Percentiles rank a stretch among this genome's conserved stretches.
Evolutionary conservation across 2,329 filamentous ascomycete genomes (phyloP).

Genomic region (Ceratocystis papillata): DNA sequence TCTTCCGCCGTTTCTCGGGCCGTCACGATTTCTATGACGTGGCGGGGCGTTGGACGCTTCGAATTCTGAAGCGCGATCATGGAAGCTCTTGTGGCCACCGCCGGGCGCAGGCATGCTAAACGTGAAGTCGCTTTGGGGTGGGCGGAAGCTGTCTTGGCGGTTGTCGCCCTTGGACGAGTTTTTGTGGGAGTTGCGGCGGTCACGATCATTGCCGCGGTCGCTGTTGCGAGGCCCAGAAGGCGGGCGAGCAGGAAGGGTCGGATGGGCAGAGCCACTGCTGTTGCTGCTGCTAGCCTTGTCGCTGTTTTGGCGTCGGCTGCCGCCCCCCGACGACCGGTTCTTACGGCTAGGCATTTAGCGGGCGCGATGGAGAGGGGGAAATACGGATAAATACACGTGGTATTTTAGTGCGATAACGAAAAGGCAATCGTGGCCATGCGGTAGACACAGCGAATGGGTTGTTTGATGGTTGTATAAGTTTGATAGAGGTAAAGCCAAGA

Average conservation of each 20-base stretch:
- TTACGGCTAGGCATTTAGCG: not conserved
- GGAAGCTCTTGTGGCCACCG: constrained; percentile 30
- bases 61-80: constrained; percentile 25
- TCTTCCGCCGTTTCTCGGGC: constrained; percentile 13
- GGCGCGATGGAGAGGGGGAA: not conserved
- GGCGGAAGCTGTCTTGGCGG: constrained; percentile 27
- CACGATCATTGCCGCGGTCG: constrained; percentile 9
- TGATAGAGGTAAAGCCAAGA: not conserved
- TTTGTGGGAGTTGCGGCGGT: not conserved
- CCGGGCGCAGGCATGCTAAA: constrained; percentile 45
- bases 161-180: not conserved
- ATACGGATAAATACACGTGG: not conserved
- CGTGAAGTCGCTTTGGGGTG: constrained; percentile 42
- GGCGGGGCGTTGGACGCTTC: constrained; percentile 23
- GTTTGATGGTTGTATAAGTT: not conserved
- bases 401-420: not conserved
- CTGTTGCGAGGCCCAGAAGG: constrained; percentile 15
- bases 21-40: constrained; percentile 22
- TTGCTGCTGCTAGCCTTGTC: constrained; percentile 27
- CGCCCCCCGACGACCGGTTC: constrained; percentile 14
- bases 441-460: not conserved
- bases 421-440: not conserved
- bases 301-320: constrained; percentile 32
- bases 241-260: constrained; percentile 9
- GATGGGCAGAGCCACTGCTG: constrained; percentile 41